Evolutionary conservation across 352 stramenopile species (phyloP), one percentile per base, ranked within the genome.

Genomic region (Phytophthora crassamura): DNA sequence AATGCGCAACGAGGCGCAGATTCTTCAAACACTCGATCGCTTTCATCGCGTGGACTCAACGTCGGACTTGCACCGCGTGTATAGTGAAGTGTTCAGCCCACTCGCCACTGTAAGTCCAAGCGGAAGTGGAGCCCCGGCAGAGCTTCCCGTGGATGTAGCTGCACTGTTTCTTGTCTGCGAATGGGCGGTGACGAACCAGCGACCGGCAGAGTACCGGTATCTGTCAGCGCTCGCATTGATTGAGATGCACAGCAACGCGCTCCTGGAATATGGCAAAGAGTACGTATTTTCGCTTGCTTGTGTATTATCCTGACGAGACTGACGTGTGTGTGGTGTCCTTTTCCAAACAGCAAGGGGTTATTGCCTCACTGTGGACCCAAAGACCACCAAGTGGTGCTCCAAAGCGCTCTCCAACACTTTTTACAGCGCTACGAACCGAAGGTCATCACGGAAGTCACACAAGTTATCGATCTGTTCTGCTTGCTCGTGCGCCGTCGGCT

Each of bases 391-490:
- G 38, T 93, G 16, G 77, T 94, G 18, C 71, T 96, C 20, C 88
- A 96, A 62, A 77, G 82, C n/a, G 70, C 84, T 5, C 56, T 96
- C 30, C 80, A 92, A 57, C 78, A 64, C 9, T 94, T 96, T 54
- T 72, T 96, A 11, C 74, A 89, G 22, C 67, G 73, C 7, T 96
- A 91, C 39, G 82, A 93, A 47, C 86, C 87, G 2, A 91, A 91
- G 59, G 75, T 68, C 12, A 89, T 92, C 39, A 90, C 79, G 15
- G 86, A 94, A 58, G 68, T 92, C 4, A 93, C 79, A 14, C 86
- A 91, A 62, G 62, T 92, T n/a, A 91, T 93, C 30, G 86, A 94
- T 22, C 58, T 94, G 1, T 93, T 86, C 41, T 94, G 86, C 69
- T 63, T 92, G n/a, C 67, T 94, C 7, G 86, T 93, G 4, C 82